phyloP scores from a whole-genome alignment of 306 rosid species.

The Corylus avellana region DNA sequence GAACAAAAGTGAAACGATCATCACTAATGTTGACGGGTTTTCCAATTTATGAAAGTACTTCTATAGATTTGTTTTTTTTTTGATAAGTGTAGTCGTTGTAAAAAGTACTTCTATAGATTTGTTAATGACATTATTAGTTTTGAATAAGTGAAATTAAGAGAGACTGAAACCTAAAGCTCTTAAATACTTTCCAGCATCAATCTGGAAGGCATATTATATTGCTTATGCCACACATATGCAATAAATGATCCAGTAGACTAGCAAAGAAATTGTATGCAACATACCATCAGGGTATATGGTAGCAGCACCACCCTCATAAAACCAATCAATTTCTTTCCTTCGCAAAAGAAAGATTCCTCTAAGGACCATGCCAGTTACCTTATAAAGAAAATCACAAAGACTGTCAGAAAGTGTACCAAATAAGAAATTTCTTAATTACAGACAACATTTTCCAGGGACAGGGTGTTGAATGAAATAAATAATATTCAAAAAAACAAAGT shows the following conservation, averaged over 20 bases:
- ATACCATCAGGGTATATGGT: constrained; percentile 92
- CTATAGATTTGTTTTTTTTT: no score
- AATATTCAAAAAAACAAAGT: constrained; percentile 19
- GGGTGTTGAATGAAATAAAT: not conserved
- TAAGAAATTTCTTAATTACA: constrained; percentile 13
- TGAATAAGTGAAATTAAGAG: not conserved
- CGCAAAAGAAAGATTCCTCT: constrained; percentile 89
- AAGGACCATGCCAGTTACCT: constrained; percentile 88
- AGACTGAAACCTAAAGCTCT: constrained; percentile 13
- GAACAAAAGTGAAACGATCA: constrained; percentile 1
- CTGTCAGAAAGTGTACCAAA: constrained; percentile 19
- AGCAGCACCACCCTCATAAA: constrained; percentile 99
- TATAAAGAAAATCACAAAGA: constrained; percentile 35
- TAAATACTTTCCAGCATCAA: constrained; percentile 11
- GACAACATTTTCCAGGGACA: constrained; percentile 6
- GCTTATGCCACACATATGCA: constrained; percentile 11
- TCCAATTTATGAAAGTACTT: not conserved
- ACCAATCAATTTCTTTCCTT: constrained; percentile 96
- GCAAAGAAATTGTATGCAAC: constrained; percentile 14
- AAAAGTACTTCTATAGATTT: not conserved
- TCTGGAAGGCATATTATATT: constrained; percentile 15
- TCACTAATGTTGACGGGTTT: not conserved
- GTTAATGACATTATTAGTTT: constrained; percentile 2
- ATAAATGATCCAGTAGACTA: constrained; percentile 11
- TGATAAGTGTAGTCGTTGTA: no score